A percentile compares a stretch with the other conserved stretches of the same genome.
phyloP scores from a whole-genome alignment of 2,329 filamentous ascomycete species.

The Mycogone perniciosa region DNA sequence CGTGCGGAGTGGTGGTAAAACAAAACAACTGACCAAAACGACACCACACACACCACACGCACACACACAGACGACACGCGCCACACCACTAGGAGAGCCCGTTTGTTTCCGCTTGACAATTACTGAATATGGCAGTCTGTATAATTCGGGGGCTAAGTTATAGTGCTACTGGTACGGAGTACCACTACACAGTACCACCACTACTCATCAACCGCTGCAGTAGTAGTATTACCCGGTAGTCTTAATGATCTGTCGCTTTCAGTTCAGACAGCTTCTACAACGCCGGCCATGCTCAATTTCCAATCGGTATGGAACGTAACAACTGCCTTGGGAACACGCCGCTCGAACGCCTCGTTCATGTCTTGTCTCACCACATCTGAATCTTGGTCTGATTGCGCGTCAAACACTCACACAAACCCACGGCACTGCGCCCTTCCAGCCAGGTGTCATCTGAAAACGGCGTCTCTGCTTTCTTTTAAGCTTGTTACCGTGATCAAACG shows the following conservation, averaged over 20 bases:
- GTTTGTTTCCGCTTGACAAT: too few species aligned
- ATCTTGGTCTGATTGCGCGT: background rate
- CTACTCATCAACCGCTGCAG: too few species aligned
- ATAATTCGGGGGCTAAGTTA: too few species aligned
- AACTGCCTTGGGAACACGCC: background rate
- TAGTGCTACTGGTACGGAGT: too few species aligned
- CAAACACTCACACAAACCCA: background rate
- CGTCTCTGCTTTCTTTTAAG: background rate
- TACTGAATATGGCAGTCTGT: too few species aligned
- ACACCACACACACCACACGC: too few species aligned
- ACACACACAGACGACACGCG: too few species aligned
- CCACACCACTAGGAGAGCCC: too few species aligned
- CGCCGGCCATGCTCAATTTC: background rate
- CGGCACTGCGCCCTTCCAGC: background rate
- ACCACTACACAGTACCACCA: too few species aligned
- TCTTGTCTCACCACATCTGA: background rate
- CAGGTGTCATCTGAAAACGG: background rate
- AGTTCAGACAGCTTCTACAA: background rate
- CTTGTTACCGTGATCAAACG: background rate
- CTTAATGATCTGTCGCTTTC: too few species aligned
- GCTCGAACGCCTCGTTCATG: background rate
- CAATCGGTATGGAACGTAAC: background rate
- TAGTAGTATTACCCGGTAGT: too few species aligned
- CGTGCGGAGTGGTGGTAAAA: background rate
- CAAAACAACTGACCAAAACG: background rate